These are phyloP conservation scores for Chlamydomonas urium DNA, from an alignment of 139 green algal species.

Conservation along the genomic window DNA sequence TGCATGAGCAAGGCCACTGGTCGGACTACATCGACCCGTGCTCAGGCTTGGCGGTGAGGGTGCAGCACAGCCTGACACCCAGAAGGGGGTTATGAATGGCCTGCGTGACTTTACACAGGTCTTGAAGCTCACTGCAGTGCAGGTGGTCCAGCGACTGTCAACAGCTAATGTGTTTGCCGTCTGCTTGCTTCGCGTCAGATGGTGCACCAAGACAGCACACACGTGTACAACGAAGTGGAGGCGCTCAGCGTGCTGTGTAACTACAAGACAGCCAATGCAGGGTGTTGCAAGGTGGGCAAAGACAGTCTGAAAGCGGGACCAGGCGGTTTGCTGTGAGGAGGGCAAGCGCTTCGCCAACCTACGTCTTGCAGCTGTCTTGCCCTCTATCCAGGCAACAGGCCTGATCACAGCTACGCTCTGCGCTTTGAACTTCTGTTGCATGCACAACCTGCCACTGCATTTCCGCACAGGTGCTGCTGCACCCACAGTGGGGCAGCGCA, in stretches of 20 bases:
- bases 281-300: conserved; percentile 62
- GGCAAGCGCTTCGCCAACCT: no score
- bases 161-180: not conserved
- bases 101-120: no score
- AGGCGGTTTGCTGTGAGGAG: no score
- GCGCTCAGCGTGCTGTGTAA: conserved; percentile 38
- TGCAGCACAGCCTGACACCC: no score
- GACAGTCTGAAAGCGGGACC: no score
- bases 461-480: conserved; percentile 67
- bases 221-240: conserved; percentile 87
- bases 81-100: no score
- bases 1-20: conserved; percentile 74
- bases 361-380: no score
- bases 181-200: conserved; percentile 48
- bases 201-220: conserved; percentile 64
- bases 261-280: conserved; percentile 54
- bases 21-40: conserved; percentile 97
- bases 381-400: no score
- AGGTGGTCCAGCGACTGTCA: not conserved
- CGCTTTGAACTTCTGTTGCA: no score
- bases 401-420: no score
- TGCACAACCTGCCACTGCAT: no score
- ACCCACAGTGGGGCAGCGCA: conserved; percentile 82
- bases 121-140: not conserved
- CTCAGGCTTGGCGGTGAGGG: conserved; percentile 52